phyloP scores from a whole-genome alignment of 345 rosid species.

The Streptanthus diversifolius region DNA sequence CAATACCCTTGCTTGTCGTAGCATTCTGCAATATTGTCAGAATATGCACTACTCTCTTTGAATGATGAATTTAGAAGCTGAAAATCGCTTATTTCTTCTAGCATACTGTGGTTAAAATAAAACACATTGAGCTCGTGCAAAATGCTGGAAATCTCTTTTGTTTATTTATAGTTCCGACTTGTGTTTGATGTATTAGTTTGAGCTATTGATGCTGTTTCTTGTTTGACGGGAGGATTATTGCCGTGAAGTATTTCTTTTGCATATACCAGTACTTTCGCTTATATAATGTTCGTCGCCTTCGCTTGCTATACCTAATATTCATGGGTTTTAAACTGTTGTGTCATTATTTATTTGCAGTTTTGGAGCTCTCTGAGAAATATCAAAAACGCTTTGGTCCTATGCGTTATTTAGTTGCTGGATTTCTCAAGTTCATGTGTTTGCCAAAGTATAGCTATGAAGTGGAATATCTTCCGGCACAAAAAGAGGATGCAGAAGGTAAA shows the following conservation, averaged over 20 bases:
- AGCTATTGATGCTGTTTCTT: neutral
- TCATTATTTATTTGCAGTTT: constrained; percentile 50
- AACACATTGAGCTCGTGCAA: neutral
- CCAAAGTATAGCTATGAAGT: constrained; percentile 94
- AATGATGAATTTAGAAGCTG: neutral
- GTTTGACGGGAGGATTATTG: neutral
- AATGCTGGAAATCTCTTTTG: neutral
- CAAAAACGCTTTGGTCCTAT: constrained; percentile 94
- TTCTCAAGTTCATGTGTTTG: constrained; percentile 89
- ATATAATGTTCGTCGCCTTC: neutral
- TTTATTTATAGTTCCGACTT: neutral
- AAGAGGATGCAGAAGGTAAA: constrained; percentile 64
- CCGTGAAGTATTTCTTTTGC: neutral
- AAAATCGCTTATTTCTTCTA: neutral
- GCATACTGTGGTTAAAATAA: neutral
- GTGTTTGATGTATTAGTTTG: neutral
- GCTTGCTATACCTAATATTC: neutral
- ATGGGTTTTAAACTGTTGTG: constrained; percentile 16
- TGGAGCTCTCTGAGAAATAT: constrained; percentile 92
- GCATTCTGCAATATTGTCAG: neutral
- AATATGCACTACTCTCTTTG: constrained; percentile 1
- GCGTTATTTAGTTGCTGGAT: constrained; percentile 96
- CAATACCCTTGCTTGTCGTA: neutral
- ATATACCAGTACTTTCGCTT: neutral
- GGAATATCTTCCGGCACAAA: constrained; percentile 84